Evolutionary conservation across 1,284 basidiomycete species (phyloP).

Genomic region (Austroboletus niveus): DNA sequence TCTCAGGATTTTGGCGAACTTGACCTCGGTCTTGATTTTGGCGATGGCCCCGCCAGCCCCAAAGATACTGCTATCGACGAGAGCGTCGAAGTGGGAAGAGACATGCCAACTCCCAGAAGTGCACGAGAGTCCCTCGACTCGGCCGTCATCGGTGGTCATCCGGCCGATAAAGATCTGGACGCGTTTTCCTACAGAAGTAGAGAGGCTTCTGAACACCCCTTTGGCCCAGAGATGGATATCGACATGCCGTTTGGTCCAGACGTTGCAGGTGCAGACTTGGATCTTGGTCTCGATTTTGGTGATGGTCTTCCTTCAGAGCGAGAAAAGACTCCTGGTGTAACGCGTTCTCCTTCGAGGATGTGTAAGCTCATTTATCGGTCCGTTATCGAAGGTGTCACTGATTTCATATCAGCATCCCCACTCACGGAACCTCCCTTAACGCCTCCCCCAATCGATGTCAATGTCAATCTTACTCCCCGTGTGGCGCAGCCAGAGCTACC

Average conservation of each 20-base stretch:
- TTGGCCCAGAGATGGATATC: slow-evolving; percentile 57
- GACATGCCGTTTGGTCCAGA: slow-evolving; percentile 54
- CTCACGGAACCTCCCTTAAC: slow-evolving; percentile 69
- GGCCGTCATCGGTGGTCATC: slow-evolving; percentile 48
- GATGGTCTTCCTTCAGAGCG: slow-evolving; percentile 42
- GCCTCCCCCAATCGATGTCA: slow-evolving; percentile 47
- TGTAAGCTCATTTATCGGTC: slow-evolving; percentile 46
- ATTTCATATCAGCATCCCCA: slow-evolving; percentile 57
- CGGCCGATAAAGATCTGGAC: slow-evolving; percentile 53
- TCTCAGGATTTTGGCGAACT: slow-evolving; percentile 79
- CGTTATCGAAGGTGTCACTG: neutral
- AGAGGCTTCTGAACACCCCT: slow-evolving; percentile 62
- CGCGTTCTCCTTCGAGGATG: slow-evolving; percentile 60
- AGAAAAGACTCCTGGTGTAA: slow-evolving; percentile 56
- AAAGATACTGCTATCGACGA: slow-evolving; percentile 52
- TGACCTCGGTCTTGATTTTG: slow-evolving; percentile 73
- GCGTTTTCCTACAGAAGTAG: slow-evolving; percentile 59
- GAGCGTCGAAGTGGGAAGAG: slow-evolving; percentile 75
- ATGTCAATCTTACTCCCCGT: slow-evolving; percentile 48
- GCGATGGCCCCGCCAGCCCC: slow-evolving; percentile 46
- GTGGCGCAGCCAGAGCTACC: slow-evolving; percentile 37
- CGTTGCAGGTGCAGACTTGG: slow-evolving; percentile 55
- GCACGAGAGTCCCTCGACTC: slow-evolving; percentile 60
- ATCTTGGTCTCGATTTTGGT: slow-evolving; percentile 72
- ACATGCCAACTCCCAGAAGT: slow-evolving; percentile 50